phyloP scores from a whole-genome alignment of 441 rosid species.

The Lepidium campestre region DNA sequence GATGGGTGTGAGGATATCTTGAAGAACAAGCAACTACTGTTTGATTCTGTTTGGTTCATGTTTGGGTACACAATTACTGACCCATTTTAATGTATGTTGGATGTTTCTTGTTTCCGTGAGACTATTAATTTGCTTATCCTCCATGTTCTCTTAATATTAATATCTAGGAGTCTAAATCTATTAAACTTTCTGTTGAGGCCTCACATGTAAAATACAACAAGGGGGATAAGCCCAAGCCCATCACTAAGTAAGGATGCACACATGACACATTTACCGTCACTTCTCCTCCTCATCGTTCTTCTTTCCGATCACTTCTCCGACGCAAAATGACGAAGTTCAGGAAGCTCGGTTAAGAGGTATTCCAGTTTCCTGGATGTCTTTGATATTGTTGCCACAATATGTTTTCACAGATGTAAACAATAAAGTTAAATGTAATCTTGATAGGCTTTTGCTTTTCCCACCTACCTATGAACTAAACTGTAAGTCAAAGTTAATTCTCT shows the following conservation, averaged over 20 bases:
- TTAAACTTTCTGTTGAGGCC: neutral
- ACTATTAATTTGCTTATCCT: neutral
- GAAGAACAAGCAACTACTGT: neutral
- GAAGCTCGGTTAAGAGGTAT: conserved; percentile 79
- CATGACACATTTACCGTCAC: neutral
- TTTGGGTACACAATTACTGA: too few species aligned
- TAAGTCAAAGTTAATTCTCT: neutral
- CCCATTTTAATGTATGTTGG: neutral
- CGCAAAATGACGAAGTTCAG: conserved; percentile 68
- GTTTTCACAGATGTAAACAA: neutral
- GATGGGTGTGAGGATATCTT: neutral
- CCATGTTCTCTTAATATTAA: neutral
- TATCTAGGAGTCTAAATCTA: neutral
- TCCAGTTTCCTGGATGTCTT: neutral
- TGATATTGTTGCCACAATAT: neutral
- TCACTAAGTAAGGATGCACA: neutral
- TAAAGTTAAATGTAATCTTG: neutral
- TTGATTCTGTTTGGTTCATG: neutral
- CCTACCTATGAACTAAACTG: neutral
- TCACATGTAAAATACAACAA: too few species aligned
- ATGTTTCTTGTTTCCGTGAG: neutral
- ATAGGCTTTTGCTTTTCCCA: neutral
- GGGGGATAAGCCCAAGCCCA: conserved; percentile 6
- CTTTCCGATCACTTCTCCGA: conserved; percentile 7
- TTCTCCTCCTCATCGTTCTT: neutral